Evolutionary conservation across 2,329 filamentous ascomycete genomes (phyloP), one percentile per base, ranked within the genome.

Genomic region (Leptographium flavum): DNA sequence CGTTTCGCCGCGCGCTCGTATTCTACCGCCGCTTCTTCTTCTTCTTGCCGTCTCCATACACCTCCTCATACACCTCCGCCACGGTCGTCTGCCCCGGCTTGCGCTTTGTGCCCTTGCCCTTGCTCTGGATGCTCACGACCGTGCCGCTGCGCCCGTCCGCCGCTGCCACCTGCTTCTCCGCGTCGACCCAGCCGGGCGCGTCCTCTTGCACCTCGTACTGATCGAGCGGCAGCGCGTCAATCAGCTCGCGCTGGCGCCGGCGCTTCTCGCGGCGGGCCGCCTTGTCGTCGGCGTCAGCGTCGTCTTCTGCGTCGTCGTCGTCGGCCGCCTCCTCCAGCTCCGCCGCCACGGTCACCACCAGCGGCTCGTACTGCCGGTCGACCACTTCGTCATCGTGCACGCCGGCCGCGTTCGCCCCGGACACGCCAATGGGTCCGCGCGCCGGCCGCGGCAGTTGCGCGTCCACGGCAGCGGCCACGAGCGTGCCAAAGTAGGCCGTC

Each of bases 221-320:
- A 56, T 94, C 87, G 43, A 96, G 70, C 38, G 90, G 88, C 50
- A 96, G 67, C 50, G 87, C 83, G 67, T 95, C 85, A 56, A 96
- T 94, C 52, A 96, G 69, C 53, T 86, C 84, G 55, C 83, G 79
- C 63, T 94, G 86, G 55, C 83, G 78, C 39, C 48, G 44, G 64
- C 90, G 85, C 61, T 28, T n/a, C 11, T 43, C 87, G 63, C 23
- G 84, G 78, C 60, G 92, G 31, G 28, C 81, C 49, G 90, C 78
- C 2, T 82, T 87, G 15, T 80, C 88, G 58, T 92, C 85, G 27
- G 7, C 39, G 7, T 83, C 79, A 60, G 92, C 82, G 49, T 87
- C 78, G 2, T 83, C 88, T 13, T 79, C 88, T 57, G 92, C 84
- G 9, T 43, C 41, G 3, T 27, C 78, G 40, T 69, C 70, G 2